Base-by-base conservation (phyloP, 2,329 filamentous ascomycete genomes). In the Xylariaceae sp. region DNA sequence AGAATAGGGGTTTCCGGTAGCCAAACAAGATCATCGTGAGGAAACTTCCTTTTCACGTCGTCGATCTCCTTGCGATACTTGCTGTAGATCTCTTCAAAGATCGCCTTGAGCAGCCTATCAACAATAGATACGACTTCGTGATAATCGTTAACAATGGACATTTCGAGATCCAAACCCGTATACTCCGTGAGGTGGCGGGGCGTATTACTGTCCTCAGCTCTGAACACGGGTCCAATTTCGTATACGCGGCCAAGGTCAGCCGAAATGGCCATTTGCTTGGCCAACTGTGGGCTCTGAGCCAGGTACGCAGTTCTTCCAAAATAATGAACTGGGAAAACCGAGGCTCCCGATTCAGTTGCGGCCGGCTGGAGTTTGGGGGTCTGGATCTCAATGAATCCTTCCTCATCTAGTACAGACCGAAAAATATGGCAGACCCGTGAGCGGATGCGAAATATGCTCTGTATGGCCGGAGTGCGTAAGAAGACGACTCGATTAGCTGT, bases 101-200 rank as follows among this genome's bases (percentile, higher is more conserved):
- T 90, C 58, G 82, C 78, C 77, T 96, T 96, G 73, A 97, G 86
- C 61, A 89, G 87, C 11, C 82, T 80, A 70, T 97, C 92, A 51
- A 97, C 83, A 8, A 89, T 80, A 44, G 85, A 80, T 37, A 97
- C 82, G 54, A 92, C 89, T 74, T 97, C 92, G 69, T 96, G 88
- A 72, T 97, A 96, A 73, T 95, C 88, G 67, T 89, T 85, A 53
- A 92, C 88, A 64, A 97, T 90, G 2, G 87, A 83, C 93, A 97
- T 97, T 71, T 97, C 92, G 15, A 97, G 74, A 80, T 97, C 92
- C 35, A 97, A 80, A 57, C 92, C 92, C 3, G 92, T 97, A 72
- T 95, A 97, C 73, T 97, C 92, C 0, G 92, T 96, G 79, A 97
- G 80, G 73, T 97, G 92, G 44, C 92, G 87, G 70, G 96, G 92